Base-by-base conservation (phyloP, 768 basidiomycete genomes). In the Wakefieldia striispora region DNA sequence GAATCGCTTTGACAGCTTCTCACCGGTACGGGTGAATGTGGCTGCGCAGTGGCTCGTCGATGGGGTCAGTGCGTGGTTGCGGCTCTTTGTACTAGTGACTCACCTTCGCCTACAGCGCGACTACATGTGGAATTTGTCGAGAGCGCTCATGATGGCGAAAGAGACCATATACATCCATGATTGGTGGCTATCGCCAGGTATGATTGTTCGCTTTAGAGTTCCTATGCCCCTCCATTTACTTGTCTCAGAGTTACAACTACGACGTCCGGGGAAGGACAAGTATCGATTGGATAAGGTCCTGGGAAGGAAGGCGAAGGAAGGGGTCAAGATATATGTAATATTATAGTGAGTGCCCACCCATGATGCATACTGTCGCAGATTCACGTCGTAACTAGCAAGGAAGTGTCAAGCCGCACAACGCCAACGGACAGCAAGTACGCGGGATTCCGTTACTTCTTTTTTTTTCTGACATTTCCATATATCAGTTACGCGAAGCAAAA, bases 31-130 rank as follows among this genome's bases (percentile, higher is more conserved):
- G 27, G 69, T 88, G 58, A 95, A 97, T 60, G 95, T 95, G 5
- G 88, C 94, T 21, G 90, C 95, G 5, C 95, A 98, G 60, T 99
- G 95, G 95, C 82, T 99, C 3, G 94, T 98, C 16, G 95, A 99
- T 68, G 95, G 95, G 16, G 91, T 95, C 54, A 63, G 88, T 75
- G 9, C 51, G 4, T 38, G 39, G 12, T 37, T 17, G 20, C 33
- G 11, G n/a, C 23, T 34, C 10, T 6, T 16, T 5, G 21, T 54
- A 35, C 9, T 4, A 50, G 43, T 45, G 14, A 40, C 46, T 45
- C 20, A 34, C 33, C 45, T 13, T 54, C 45, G 44, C 51, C n/a
- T 24, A 14, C 51, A 95, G 89, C 84, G 95, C 11, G 95, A 99
- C 66, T 99, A 99, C 64, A 95, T 93, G 70, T 99, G 95, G 97